Base-by-base conservation (phyloP, 1,139 yeast genomes). In the Suhomyces atakaporum region DNA sequence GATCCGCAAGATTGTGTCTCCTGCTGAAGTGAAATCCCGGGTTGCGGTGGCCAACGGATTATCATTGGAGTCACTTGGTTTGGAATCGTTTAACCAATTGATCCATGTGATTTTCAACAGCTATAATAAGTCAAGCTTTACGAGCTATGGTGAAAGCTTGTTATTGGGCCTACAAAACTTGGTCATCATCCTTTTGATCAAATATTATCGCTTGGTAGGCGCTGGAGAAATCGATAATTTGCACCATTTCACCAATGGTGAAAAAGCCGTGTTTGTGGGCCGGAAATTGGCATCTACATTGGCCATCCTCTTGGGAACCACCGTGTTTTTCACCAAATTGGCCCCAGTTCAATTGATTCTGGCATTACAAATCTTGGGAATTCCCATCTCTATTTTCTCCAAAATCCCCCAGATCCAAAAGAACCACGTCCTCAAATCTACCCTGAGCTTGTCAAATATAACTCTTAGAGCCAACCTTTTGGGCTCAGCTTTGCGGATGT, bases 401-500 rank as follows among this genome's bases (percentile, higher is more conserved):
- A 79, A 77, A 51, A 44, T 79, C 22, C 84, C 84, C 1, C 86
- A 80, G 51, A 76, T 80, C 38, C 49, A 54, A 29, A 58, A 66
- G 30, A 79, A 79, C 50, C 61, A 66, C 47, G 60, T 56, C 33
- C 68, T 72, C 50, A 64, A 68, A 44, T 71, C 81, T 3, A 77
- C 84, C 1, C 72, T 73, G 16, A 81, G 78, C 49, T 66, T 80
- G 45, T 69, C 81, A 13, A 65, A 69, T 11, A 59, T 77, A 29
- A 73, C 83, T 7, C 74, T 80, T 26, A 64, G 72, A 35, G 82
- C 80, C 39, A 77, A 78, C 50, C 64, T 75, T 24, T 39, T 75
- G 9, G 85, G 85, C 0, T 68, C 82, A 3, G 56, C 73, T 22
- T 73, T 77, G 18, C 64, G 86, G 39, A 77, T 79, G 11, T 77